Conservation (phyloP, 257 asterid genomes). For the Solanum bulbocastanum region DNA sequence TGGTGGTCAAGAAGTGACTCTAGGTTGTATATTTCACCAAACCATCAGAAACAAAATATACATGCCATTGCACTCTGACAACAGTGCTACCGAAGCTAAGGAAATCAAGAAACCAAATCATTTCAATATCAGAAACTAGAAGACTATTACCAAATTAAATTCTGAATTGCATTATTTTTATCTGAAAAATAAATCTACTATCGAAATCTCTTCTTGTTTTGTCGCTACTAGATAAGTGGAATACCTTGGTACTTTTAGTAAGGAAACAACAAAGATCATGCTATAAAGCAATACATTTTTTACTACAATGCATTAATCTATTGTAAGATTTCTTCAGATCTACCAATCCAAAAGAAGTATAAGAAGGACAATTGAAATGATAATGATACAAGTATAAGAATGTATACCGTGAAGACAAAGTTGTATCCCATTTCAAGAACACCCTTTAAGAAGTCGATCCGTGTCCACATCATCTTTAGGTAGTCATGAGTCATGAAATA, state of each 20-base stretch:
- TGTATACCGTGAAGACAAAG: slow-evolving; percentile 40
- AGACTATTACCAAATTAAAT: not conserved
- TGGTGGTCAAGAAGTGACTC: not conserved
- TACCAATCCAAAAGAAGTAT: not conserved
- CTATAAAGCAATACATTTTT: not conserved
- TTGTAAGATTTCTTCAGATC: not conserved
- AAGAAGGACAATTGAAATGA: not conserved
- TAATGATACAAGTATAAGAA: not conserved
- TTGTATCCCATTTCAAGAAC: slow-evolving; percentile 43
- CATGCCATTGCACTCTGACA: not conserved
- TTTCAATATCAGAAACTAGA: not conserved
- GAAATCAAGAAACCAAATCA: not conserved
- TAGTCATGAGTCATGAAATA: slow-evolving; percentile 29
- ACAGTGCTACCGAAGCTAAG: not conserved
- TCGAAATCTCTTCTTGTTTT: not conserved
- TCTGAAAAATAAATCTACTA: not conserved
- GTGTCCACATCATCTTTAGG: slow-evolving; percentile 49
- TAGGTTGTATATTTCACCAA: not conserved
- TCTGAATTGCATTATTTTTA: not conserved
- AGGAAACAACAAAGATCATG: slow-evolving; percentile 15
- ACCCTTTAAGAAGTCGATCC: slow-evolving; percentile 27
- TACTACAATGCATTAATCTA: not conserved
- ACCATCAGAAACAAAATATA: not conserved
- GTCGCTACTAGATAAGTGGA: not conserved
- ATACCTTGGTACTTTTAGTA: not conserved